phyloP scores from a whole-genome alignment of 768 basidiomycete species.

The Trametes gibbosa region DNA sequence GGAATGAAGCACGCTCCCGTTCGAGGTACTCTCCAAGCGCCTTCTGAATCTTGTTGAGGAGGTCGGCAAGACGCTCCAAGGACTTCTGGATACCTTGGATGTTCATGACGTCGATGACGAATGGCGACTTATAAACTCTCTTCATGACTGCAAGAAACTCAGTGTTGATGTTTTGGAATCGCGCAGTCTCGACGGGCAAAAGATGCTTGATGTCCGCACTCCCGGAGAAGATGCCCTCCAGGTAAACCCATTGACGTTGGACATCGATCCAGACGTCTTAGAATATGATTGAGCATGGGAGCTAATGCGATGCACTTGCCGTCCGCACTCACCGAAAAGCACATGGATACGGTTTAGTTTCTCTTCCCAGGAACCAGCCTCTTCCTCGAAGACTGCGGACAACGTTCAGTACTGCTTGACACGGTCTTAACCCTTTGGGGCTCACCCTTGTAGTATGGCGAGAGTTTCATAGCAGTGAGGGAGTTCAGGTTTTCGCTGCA shows the following conservation, averaged over 20 bases:
- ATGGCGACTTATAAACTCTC: slow-evolving; percentile 99
- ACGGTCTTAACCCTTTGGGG: slow-evolving; percentile 3
- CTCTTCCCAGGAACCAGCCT: slow-evolving; percentile 94
- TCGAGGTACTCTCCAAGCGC: slow-evolving; percentile 98
- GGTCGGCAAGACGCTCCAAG: slow-evolving; percentile 91
- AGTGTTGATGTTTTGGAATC: slow-evolving; percentile 97
- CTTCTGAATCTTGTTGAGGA: slow-evolving; percentile 98
- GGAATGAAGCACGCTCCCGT: slow-evolving; percentile 95
- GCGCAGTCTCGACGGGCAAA: slow-evolving; percentile 93
- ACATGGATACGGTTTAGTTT: slow-evolving; percentile 96
- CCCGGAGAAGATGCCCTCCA: slow-evolving; percentile 99
- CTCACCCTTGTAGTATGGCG: slow-evolving; percentile 95
- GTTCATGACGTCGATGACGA: slow-evolving; percentile 95
- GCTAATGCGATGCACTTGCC: not conserved
- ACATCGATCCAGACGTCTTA: slow-evolving; percentile 99
- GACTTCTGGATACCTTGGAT: slow-evolving; percentile 96
- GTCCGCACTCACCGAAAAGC: slow-evolving; percentile 68
- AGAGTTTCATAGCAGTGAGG: slow-evolving; percentile 93
- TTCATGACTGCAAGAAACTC: slow-evolving; percentile 99
- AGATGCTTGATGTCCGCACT: slow-evolving; percentile 99
- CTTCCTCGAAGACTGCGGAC: slow-evolving; percentile 81
- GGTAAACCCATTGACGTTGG: slow-evolving; percentile 98
- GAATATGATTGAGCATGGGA: slow-evolving; percentile 4
- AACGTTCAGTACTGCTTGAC: not conserved
- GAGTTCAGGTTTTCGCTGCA: slow-evolving; percentile 98